These are phyloP conservation scores for Fusarium nurragi DNA, from an alignment of 2,329 filamentous ascomycete species.

Conservation along the genomic window DNA sequence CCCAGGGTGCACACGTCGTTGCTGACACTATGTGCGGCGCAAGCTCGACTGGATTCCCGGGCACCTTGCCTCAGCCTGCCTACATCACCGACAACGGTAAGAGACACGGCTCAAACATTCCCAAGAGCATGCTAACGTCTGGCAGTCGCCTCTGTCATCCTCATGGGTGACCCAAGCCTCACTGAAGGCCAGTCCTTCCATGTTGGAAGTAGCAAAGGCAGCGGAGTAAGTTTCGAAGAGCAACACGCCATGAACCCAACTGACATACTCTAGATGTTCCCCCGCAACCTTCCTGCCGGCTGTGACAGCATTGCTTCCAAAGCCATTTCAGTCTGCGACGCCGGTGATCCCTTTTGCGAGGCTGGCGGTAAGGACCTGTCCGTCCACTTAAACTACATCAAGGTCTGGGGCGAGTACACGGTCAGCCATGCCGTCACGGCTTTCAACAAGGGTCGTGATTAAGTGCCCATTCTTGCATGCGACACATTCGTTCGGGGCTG, in stretches of 20 bases:
- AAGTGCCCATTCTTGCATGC: not conserved
- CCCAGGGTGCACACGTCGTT: conserved; percentile 22
- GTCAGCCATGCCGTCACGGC: conserved; percentile 44
- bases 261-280: conserved; percentile 25
- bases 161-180: conserved; percentile 30
- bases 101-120: rapidly evolving
- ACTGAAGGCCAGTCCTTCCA: conserved; percentile 19
- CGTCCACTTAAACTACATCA: conserved; percentile 31
- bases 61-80: not conserved
- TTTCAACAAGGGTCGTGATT: conserved; percentile 9
- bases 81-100: conserved; percentile 12
- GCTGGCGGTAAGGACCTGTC: conserved; percentile 18
- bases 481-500: not conserved
- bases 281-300: conserved; percentile 11
- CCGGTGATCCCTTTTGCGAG: conserved; percentile 29
- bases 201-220: conserved; percentile 23
- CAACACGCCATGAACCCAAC: not conserved
- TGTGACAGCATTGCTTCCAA: conserved; percentile 18
- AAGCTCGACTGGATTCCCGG: conserved; percentile 17
- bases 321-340: conserved; percentile 33
- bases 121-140: not conserved
- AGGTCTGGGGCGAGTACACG: conserved; percentile 36
- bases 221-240: conserved; percentile 17
- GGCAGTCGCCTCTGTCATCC: conserved; percentile 8
- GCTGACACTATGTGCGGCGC: conserved; percentile 27